phyloP scores from a whole-genome alignment of 2,329 filamentous ascomycete genomes.

The Metarhizium brunneum region DNA sequence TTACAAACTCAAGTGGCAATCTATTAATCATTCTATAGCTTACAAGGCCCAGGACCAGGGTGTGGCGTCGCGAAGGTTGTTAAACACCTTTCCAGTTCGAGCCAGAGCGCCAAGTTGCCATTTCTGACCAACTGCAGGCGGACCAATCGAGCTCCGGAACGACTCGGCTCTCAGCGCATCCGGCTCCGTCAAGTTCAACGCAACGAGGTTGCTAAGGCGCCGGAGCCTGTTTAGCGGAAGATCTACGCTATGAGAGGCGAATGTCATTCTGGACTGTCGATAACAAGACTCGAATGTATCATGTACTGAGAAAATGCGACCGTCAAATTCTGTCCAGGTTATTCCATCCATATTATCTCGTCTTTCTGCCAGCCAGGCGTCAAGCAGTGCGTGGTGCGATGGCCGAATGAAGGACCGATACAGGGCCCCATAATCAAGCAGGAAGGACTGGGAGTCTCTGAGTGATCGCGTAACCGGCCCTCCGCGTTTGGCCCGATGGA shows the following conservation, averaged over 20 bases:
- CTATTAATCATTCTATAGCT: neutral
- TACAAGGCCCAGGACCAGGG: conserved; percentile 6
- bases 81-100: conserved; percentile 1
- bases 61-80: conserved; percentile 2
- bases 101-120: conserved; percentile 1
- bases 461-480: neutral
- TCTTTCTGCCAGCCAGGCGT: conserved; percentile 3
- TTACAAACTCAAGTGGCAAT: neutral
- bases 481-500: neutral
- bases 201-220: conserved; percentile 5
- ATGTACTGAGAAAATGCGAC: conserved; percentile 2
- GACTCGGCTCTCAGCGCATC: neutral
- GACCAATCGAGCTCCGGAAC: conserved; percentile 3
- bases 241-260: conserved; percentile 1
- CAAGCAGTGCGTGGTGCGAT: conserved; percentile 3
- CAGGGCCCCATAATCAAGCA: conserved; percentile 3
- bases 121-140: neutral
- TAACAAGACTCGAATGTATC: neutral
- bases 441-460: conserved; percentile 1
- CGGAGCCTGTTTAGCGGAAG: neutral
- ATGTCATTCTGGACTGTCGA: neutral
- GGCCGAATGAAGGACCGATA: conserved; percentile 2
- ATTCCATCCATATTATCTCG: conserved; percentile 4
- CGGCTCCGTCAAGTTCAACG: neutral
- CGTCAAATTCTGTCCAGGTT: conserved; percentile 5